Base-by-base conservation (phyloP, 306 rosid genomes). In the Vigna trinervia region DNA sequence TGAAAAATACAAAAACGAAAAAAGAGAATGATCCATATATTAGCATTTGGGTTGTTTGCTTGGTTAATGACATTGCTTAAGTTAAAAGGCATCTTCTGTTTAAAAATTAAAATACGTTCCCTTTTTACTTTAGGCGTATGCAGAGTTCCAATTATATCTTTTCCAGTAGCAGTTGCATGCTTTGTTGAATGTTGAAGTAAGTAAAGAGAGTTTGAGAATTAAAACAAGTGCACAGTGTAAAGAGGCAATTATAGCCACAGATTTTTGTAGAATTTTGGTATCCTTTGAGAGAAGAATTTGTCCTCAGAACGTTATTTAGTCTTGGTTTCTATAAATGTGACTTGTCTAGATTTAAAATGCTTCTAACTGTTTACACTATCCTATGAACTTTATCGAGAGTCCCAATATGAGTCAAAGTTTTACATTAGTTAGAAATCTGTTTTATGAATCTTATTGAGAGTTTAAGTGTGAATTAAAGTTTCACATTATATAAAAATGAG, bases 71-170 rank as follows among this genome's bases (percentile, higher is more conserved):
- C 52, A 32, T 51, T 63, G 78, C 75, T 51, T 43, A 53, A 64
- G 78, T 72, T 13, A 73, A 80, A 64, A 73, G 79, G 4, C 30
- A 72, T 34, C 8, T 12, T 59, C 14, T 71, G 72, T 60, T 71
- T 59, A 32, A 59, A 47, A 17, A 48, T 71, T 59, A 32, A 69
- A 47, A 17, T 71, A 19, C 39, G 22, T 32, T 41, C 32, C 60
- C 69, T 56, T 80, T 80, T 73, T 57, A 74, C 75, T 80, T 80
- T 74, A 36, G 80, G 71, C 80, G 63, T 46, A 80, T 73, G 80
- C 69, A 36, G 38, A 71, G 79, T 59, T 73, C 73, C 79, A 80
- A 80, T 73, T 54, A 80, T 80, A 11, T 54, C 61, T 73, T 64
- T 41, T 30, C 30, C 57, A 47, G 30, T 45, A 73, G 41, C 79